A percentile compares a stretch with the other conserved stretches of the same genome.
Conservation (phyloP, 768 basidiomycete species). For the Collybia sp. region DNA sequence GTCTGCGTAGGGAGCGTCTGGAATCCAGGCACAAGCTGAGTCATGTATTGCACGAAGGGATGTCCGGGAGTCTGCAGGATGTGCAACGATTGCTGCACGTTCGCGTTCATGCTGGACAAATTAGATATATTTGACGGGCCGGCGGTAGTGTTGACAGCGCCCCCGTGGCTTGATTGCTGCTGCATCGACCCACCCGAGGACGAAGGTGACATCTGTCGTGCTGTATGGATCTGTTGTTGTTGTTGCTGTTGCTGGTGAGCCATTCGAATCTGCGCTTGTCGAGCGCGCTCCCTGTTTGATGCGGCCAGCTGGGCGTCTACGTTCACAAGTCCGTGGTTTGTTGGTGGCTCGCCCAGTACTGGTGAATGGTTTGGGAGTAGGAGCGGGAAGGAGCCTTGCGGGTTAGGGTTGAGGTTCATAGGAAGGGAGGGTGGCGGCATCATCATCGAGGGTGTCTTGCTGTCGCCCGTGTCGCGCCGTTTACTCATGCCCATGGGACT, state of each 20-base stretch:
- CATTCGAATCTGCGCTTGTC: conserved; percentile 31
- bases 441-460: conserved; percentile 28
- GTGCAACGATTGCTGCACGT: conserved; percentile 37
- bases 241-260: conserved; percentile 28
- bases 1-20: conserved; percentile 40
- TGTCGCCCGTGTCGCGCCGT: conserved; percentile 67
- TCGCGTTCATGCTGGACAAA: conserved; percentile 9
- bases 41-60: conserved; percentile 54
- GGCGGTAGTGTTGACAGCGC: conserved; percentile 11
- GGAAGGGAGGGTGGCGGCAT: conserved; percentile 40
- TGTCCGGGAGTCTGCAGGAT: conserved; percentile 53
- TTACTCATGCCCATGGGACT: conserved; percentile 48
- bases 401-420: conserved; percentile 26
- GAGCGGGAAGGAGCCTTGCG: conserved; percentile 7
- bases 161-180: conserved; percentile 6
- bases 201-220: conserved; percentile 40
- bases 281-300: conserved; percentile 23
- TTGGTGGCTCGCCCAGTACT: not conserved
- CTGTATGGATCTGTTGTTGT: conserved; percentile 19
- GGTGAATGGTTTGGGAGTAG: not conserved
- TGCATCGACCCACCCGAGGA: conserved; percentile 17
- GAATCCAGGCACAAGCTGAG: conserved; percentile 48
- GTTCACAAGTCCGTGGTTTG: conserved; percentile 4
- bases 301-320: conserved; percentile 32
- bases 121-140: conserved; percentile 13